Evolutionary conservation across 2,329 filamentous ascomycete species (phyloP).

Genomic region (Thermoascus crustaceus): DNA sequence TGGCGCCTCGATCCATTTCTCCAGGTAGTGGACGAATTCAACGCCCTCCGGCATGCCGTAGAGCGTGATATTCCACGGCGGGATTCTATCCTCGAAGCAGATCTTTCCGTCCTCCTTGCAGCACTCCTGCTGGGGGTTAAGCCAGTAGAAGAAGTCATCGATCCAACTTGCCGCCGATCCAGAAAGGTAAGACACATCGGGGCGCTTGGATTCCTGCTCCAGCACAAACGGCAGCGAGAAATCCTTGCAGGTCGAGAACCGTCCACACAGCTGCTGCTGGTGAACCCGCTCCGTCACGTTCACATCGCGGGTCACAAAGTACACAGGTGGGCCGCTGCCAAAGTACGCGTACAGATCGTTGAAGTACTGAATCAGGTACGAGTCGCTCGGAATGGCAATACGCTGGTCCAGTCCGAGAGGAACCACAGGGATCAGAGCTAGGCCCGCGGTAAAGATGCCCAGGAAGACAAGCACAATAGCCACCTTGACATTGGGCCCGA

Average conservation of each 20-base stretch:
- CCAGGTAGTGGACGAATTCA: constrained; percentile 82
- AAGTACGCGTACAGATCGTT: constrained; percentile 93
- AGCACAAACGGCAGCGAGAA: constrained; percentile 81
- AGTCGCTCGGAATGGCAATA: constrained; percentile 86
- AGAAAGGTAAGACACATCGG: constrained; percentile 78
- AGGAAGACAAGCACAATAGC: constrained; percentile 72
- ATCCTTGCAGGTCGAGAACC: constrained; percentile 80
- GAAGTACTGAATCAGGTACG: constrained; percentile 93
- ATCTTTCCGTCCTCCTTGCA: constrained; percentile 63
- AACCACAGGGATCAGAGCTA: constrained; percentile 77
- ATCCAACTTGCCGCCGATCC: constrained; percentile 91
- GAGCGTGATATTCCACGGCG: constrained; percentile 82
- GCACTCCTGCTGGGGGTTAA: constrained; percentile 77
- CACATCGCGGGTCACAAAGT: constrained; percentile 79
- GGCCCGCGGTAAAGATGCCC: constrained; percentile 73
- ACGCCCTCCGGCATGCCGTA: constrained; percentile 83
- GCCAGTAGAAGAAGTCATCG: constrained; percentile 92
- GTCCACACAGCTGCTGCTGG: constrained; percentile 81
- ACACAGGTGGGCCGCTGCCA: constrained; percentile 84
- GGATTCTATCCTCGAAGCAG: constrained; percentile 71
- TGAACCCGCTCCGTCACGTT: constrained; percentile 67
- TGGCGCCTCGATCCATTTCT: constrained; percentile 72
- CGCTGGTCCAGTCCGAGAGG: constrained; percentile 87
- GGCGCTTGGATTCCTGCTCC: constrained; percentile 86
- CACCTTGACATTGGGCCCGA: constrained; percentile 73